Base-by-base conservation (phyloP, 2,329 filamentous ascomycete genomes). In the Teratosphaeriaceae sp. region DNA sequence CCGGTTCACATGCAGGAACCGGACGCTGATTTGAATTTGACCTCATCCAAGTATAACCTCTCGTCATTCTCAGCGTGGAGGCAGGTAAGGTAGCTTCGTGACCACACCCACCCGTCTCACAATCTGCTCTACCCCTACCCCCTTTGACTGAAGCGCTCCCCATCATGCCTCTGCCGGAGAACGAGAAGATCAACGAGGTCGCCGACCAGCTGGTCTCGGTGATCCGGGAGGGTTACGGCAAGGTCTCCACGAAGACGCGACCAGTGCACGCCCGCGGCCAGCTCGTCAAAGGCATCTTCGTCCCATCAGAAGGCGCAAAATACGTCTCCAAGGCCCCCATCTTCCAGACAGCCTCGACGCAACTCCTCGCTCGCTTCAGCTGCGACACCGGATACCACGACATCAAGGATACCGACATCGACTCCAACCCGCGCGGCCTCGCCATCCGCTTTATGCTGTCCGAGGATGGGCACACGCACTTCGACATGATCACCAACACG, bases 281-380 rank as follows among this genome's bases (percentile, higher is more conserved):
- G 37, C 42, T 45, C 24, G 42, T 45, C 21, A 44, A 42, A 36
- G 42, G 45, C 9, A 40, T 26, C 2, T 44, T 47, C 33, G 39
- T 38, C 21, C 36, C 54, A 11, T 53, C 51, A 1, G 54, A 57
- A 27, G 57, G 54, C 42, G 54, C 56, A 3, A 58, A 53, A 19
- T 36, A 47, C 24, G 29, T 47, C 6, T 52, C 49, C 16, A 44
- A 37, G 26, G 49, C 47, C 8, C 45, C 47, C 7, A 48, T 50
- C 26, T 51, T 53, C 46, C 44, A 18, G 8, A 22, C 38, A 18
- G 8, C 36, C 2, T 45, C 43, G 15, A 51, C 50, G 6, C 38
- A 38, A 13, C 21, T 53, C n/a, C 31, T 53, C 21, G 42, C 43
- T 18, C 48, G 50, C 18, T 53, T 44, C 46, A 48, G 45, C 37